Conservation (phyloP, 1,284 basidiomycete genomes). For the Sanghuangporus weigelae region DNA sequence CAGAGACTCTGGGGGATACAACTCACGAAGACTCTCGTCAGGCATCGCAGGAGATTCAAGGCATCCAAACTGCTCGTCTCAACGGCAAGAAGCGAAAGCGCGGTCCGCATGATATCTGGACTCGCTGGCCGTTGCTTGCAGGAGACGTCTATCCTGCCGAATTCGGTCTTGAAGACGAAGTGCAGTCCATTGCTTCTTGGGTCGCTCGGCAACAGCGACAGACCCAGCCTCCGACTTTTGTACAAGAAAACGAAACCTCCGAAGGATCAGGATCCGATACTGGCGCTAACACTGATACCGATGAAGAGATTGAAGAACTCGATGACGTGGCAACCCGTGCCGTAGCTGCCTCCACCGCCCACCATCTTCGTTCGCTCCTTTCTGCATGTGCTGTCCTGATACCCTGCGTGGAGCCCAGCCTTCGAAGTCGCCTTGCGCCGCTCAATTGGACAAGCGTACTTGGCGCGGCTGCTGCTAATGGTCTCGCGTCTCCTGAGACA, state of each 20-base stretch:
- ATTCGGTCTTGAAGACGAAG: slow-evolving; percentile 57
- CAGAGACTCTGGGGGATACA: neutral
- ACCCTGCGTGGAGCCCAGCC: slow-evolving; percentile 39
- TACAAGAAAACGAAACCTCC: neutral
- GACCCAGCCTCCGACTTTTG: neutral
- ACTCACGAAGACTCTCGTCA: neutral
- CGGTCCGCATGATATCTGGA: slow-evolving; percentile 41
- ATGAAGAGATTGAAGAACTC: neutral
- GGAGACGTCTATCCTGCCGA: slow-evolving; percentile 54
- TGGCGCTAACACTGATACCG: neutral
- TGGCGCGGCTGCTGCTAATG: slow-evolving; percentile 27
- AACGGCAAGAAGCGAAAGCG: slow-evolving; percentile 1
- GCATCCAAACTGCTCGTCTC: neutral
- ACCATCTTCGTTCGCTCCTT: slow-evolving; percentile 39
- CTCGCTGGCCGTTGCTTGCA: slow-evolving; percentile 57
- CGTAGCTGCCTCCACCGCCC: slow-evolving; percentile 32
- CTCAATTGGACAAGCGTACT: slow-evolving; percentile 47
- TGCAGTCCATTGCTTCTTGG: slow-evolving; percentile 36
- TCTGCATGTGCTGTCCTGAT: slow-evolving; percentile 41
- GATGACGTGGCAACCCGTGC: neutral
- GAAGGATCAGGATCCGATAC: neutral
- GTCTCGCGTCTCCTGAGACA: neutral
- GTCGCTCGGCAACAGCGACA: slow-evolving; percentile 17
- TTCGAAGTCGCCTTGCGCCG: slow-evolving; percentile 48
- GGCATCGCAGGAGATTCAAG: neutral